phyloP scores from a whole-genome alignment of 306 rosid species.

The Argentina anserina region DNA sequence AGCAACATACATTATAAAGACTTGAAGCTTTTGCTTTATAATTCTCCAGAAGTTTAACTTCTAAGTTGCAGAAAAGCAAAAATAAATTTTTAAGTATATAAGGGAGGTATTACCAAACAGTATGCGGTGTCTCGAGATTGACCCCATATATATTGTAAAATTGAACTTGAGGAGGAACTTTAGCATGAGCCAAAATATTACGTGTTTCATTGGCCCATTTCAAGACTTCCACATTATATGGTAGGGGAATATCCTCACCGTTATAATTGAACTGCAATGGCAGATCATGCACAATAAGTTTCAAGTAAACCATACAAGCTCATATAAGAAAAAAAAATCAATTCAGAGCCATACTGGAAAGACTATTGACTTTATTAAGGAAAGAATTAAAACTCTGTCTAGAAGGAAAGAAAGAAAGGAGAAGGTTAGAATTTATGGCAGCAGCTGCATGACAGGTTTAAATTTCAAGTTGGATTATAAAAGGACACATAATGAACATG shows the following conservation, averaged over 20 bases:
- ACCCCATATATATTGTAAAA: slow-evolving; percentile 87
- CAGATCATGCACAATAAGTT: not conserved
- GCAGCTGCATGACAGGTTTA: not conserved
- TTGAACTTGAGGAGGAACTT: slow-evolving; percentile 78
- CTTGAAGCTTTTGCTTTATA: slow-evolving; percentile 1
- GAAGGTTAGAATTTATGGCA: not conserved
- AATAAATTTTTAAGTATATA: slow-evolving; percentile 9
- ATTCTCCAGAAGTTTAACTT: not conserved
- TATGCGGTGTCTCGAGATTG: slow-evolving; percentile 70
- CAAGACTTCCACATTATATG: slow-evolving; percentile 74
- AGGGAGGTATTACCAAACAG: slow-evolving; percentile 62
- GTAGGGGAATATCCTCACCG: slow-evolving; percentile 56
- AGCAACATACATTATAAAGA: not conserved
- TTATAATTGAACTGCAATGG: slow-evolving; percentile 56
- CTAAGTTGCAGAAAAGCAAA: not conserved
- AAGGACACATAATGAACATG: slow-evolving; percentile 12
- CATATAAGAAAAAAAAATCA: not conserved
- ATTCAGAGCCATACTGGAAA: not conserved
- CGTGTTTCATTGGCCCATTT: slow-evolving; percentile 85
- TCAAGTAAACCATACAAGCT: not conserved
- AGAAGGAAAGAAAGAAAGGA: not conserved
- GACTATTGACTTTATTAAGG: not conserved
- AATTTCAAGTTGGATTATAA: not conserved
- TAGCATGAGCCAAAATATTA: slow-evolving; percentile 61
- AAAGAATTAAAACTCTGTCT: not conserved